phyloP scores from a whole-genome alignment of 192 early-diverging fungal genomes.

The Chytriomyces sp. region DNA sequence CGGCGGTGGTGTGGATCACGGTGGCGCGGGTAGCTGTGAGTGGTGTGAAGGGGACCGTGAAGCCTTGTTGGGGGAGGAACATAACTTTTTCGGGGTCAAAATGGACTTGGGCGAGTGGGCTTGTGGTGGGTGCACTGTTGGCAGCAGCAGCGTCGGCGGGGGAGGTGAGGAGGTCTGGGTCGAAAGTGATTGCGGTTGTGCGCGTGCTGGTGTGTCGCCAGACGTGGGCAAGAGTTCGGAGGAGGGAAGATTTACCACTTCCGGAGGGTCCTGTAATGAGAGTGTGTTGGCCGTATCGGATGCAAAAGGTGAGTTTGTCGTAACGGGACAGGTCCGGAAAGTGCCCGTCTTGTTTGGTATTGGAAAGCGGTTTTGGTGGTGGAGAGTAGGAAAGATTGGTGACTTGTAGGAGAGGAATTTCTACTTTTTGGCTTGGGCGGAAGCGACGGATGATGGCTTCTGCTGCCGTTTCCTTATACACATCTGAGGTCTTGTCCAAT shows the following conservation, averaged over 20 bases:
- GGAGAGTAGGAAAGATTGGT: conserved; percentile 40
- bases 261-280: conserved; percentile 68
- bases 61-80: conserved; percentile 63
- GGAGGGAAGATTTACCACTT: conserved; percentile 80
- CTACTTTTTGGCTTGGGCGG: neutral
- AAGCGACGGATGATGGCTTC: neutral
- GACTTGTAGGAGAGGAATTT: conserved; percentile 25
- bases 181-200: neutral
- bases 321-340: neutral
- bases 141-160: conserved; percentile 37
- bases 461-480: neutral
- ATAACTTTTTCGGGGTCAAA: conserved; percentile 43
- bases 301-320: neutral
- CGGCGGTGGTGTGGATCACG: neutral
- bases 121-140: conserved; percentile 10
- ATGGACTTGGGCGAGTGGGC: neutral
- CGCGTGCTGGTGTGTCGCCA: conserved; percentile 54
- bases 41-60: conserved; percentile 36
- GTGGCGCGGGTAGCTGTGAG: conserved; percentile 70
- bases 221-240: conserved; percentile 76
- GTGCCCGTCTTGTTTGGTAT: too few species aligned
- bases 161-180: neutral
- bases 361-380: neutral
- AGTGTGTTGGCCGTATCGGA: conserved; percentile 27
- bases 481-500: conserved; percentile 36